phyloP scores from a whole-genome alignment of 352 stramenopile genomes.

The Phytophthora nicotianae region DNA sequence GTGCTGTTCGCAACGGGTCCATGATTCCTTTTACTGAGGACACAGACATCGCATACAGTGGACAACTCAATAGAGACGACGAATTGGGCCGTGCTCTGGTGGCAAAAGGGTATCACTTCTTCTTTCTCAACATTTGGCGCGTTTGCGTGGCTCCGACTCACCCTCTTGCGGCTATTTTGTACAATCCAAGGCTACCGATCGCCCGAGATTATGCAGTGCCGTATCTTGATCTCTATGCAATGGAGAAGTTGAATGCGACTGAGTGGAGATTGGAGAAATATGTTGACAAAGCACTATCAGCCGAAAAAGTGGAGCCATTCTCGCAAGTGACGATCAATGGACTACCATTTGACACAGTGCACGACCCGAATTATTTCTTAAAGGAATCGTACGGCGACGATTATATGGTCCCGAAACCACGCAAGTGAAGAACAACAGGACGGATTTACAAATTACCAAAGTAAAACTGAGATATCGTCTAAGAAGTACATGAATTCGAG shows the following conservation, averaged over 20 bases:
- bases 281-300: constrained; percentile 11
- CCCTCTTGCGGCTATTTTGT: constrained; percentile 39
- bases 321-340: constrained; percentile 38
- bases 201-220: constrained; percentile 21
- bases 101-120: constrained; percentile 62
- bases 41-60: constrained; percentile 44
- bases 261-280: constrained; percentile 31
- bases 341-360: constrained; percentile 41
- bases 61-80: constrained; percentile 9
- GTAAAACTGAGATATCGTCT: not conserved
- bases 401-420: constrained; percentile 39
- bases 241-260: constrained; percentile 14
- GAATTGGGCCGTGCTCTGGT: constrained; percentile 15
- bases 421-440: constrained; percentile 2
- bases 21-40: constrained; percentile 65
- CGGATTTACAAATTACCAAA: not conserved
- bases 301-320: constrained; percentile 33
- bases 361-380: constrained; percentile 43
- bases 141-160: constrained; percentile 41
- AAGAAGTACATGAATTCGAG: not conserved
- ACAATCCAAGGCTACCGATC: constrained; percentile 30
- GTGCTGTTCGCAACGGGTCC: constrained; percentile 51
- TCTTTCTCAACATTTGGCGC: constrained; percentile 41
- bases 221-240: constrained; percentile 51
- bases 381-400: constrained; percentile 37